Conservation (phyloP, 148 eudicot species). For the Fagopyrum esculentum region DNA sequence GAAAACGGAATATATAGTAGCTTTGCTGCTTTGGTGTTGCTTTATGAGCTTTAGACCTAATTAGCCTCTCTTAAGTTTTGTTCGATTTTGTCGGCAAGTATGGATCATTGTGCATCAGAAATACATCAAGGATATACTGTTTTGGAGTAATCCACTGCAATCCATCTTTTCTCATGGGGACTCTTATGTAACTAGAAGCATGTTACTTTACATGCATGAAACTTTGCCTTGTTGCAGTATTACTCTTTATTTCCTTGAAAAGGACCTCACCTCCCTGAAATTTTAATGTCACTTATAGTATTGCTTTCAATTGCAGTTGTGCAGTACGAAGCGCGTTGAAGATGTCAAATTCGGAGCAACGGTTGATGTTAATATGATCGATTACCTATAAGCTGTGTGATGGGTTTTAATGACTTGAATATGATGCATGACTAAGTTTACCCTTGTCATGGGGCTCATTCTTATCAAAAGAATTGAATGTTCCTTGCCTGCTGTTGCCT, state of each 20-base stretch:
- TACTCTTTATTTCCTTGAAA: background rate
- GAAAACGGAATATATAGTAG: background rate
- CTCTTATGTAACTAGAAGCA: background rate
- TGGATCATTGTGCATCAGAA: background rate
- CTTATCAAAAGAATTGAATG: background rate
- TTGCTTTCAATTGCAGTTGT: slow-evolving; percentile 25
- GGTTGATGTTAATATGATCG: slow-evolving; percentile 5
- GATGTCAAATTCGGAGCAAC: background rate
- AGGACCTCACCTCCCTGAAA: background rate
- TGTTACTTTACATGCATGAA: background rate
- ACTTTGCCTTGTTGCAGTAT: background rate
- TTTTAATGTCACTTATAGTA: background rate
- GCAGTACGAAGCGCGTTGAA: slow-evolving; percentile 35
- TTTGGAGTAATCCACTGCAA: background rate
- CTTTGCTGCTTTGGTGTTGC: background rate
- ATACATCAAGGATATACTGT: background rate
- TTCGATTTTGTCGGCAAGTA: background rate
- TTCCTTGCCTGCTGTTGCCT: background rate
- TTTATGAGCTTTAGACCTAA: background rate
- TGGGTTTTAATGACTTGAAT: background rate
- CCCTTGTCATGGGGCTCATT: background rate
- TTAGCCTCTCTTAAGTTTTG: background rate
- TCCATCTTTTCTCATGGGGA: background rate
- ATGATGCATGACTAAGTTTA: background rate
- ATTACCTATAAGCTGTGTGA: background rate